These are phyloP conservation scores for Circinella umbellata DNA, from an alignment of 371 early-diverging fungal genomes.

Conservation along the genomic window DNA sequence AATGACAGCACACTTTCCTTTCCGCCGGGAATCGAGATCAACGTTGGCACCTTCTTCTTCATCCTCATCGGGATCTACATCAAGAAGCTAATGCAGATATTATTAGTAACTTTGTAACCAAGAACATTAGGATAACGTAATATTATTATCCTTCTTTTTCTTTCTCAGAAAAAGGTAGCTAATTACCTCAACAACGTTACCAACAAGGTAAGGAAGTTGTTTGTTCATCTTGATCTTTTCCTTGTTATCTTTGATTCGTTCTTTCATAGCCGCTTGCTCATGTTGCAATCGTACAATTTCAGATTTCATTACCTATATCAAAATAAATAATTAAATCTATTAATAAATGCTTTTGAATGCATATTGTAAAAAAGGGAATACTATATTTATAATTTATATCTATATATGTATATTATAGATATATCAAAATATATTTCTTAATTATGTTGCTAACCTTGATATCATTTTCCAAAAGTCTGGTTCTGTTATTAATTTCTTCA, in stretches of 20 bases:
- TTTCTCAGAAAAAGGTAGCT: too few species aligned
- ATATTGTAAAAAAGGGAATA: too few species aligned
- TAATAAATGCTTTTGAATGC: neutral
- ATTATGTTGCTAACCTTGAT: constrained; percentile 75
- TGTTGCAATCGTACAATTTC: constrained; percentile 88
- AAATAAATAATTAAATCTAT: neutral
- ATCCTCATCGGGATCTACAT: constrained; percentile 88
- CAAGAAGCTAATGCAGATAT: constrained; percentile 71
- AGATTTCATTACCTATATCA: constrained; percentile 84
- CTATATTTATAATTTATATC: too few species aligned
- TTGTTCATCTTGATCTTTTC: constrained; percentile 99
- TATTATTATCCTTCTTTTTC: too few species aligned
- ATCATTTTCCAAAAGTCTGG: constrained; percentile 92
- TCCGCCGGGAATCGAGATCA: constrained; percentile 90
- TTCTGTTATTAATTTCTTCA: constrained; percentile 92
- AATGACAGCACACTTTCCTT: constrained; percentile 98
- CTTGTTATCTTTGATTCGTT: constrained; percentile 97
- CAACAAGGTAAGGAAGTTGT: constrained; percentile 99
- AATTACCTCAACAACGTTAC: constrained; percentile 97
- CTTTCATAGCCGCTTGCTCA: constrained; percentile 90
- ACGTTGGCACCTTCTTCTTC: constrained; percentile 95
- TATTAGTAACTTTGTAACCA: neutral
- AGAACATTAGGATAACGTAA: too few species aligned
- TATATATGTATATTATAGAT: too few species aligned
- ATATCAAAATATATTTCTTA: neutral